Conservation (phyloP, 257 asterid genomes). For the Parsonsia alboflavescens region DNA sequence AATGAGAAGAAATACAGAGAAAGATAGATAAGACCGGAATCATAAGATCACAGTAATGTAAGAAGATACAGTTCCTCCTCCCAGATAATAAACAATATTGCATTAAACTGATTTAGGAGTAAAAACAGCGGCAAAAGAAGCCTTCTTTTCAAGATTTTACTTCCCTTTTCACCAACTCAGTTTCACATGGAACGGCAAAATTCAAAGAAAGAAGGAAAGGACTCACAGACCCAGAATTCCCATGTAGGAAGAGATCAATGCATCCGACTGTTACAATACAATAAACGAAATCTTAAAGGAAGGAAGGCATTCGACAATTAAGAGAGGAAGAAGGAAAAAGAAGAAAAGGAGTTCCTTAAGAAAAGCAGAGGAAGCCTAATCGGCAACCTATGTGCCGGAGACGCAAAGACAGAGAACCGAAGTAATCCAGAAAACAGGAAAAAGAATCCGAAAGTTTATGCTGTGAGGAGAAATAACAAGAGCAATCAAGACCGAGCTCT, state of each 20-base stretch:
- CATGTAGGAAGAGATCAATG: conserved; percentile 1
- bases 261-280: background rate
- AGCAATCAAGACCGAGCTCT: background rate
- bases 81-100: background rate
- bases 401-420: background rate
- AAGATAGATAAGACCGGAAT: background rate
- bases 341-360: background rate
- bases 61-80: background rate
- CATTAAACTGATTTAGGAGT: background rate
- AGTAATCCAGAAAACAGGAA: background rate
- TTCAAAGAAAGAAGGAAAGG: background rate
- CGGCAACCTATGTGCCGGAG: background rate
- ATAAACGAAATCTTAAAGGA: background rate
- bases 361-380: conserved; percentile 9
- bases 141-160: background rate
- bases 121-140: background rate
- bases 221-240: background rate
- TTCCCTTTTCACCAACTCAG: background rate
- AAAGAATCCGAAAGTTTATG: background rate
- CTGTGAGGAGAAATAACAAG: background rate
- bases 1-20: background rate
- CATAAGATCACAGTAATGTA: conserved; percentile 3
- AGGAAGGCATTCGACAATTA: background rate
- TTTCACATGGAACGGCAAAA: background rate
- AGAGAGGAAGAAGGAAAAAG: background rate